A percentile compares a stretch with the other conserved stretches of the same genome.
These are phyloP conservation scores for Trichoderma sp. DNA, from an alignment of 2,329 filamentous ascomycete genomes.

Conservation along the genomic window DNA sequence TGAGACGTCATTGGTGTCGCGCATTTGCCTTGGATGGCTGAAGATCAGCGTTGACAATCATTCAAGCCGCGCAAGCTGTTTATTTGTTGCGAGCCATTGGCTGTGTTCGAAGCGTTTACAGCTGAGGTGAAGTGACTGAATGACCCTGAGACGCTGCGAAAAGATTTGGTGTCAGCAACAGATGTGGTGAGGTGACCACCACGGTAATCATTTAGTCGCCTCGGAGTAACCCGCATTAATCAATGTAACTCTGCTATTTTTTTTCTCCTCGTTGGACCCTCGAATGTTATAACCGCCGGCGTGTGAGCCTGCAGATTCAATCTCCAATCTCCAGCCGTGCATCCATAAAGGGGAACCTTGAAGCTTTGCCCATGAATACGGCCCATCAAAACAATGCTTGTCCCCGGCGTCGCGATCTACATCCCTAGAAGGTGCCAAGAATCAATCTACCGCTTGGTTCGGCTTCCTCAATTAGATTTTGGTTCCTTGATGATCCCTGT, in stretches of 20 bases:
- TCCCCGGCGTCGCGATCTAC: constrained; percentile 2
- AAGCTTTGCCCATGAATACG: not conserved
- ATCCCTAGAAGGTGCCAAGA: not conserved
- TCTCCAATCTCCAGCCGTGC: not conserved
- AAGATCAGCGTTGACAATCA: not conserved
- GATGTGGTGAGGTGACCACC: not conserved
- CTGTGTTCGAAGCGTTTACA: not conserved
- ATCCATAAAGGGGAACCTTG: constrained; percentile 1
- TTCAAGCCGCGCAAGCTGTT: not conserved
- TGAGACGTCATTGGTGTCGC: constrained; percentile 13
- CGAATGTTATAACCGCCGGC: not conserved
- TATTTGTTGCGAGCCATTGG: not conserved
- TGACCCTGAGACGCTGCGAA: not conserved
- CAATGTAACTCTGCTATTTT: not conserved
- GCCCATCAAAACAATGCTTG: not conserved
- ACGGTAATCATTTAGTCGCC: not conserved
- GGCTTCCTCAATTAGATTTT: constrained; percentile 9
- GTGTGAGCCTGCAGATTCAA: not conserved
- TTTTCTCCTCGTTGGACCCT: not conserved
- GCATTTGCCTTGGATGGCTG: not conserved
- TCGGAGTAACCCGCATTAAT: not conserved
- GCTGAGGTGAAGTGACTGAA: not conserved
- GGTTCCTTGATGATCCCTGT: not conserved
- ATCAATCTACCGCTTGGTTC: not conserved
- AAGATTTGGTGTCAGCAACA: not conserved